These are phyloP conservation scores for Collariella sp. DNA, from an alignment of 495 filamentous ascomycete species.

Conservation along the genomic window DNA sequence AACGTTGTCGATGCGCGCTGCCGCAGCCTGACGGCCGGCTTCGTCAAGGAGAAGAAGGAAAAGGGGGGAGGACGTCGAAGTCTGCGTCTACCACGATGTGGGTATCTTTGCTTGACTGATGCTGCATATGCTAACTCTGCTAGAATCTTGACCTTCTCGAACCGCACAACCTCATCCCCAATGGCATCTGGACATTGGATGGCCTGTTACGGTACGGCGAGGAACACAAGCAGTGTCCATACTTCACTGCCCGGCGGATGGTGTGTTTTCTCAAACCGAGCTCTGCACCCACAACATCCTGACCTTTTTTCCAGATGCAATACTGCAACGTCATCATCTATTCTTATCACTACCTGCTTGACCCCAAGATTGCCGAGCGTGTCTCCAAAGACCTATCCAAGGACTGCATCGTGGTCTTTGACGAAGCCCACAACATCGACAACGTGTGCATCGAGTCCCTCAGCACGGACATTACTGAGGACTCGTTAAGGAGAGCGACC, in stretches of 20 bases:
- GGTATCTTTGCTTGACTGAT: slow-evolving; percentile 9
- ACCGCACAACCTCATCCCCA: slow-evolving; percentile 84
- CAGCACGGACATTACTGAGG: slow-evolving; percentile 92
- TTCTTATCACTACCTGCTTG: slow-evolving; percentile 95
- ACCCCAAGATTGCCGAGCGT: slow-evolving; percentile 95
- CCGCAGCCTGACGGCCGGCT: slow-evolving; percentile 89
- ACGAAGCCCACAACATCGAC: slow-evolving; percentile 99
- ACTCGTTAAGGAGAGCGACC: slow-evolving; percentile 80
- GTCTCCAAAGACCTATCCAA: slow-evolving; percentile 96
- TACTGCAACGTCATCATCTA: slow-evolving; percentile 99
- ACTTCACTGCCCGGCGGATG: slow-evolving; percentile 94
- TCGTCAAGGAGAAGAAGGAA: slow-evolving; percentile 94
- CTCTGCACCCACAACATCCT: slow-evolving; percentile 6
- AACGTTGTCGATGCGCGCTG: slow-evolving; percentile 89
- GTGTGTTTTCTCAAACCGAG: slow-evolving; percentile 35
- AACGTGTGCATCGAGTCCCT: slow-evolving; percentile 98
- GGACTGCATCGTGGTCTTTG: slow-evolving; percentile 97
- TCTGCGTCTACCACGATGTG: slow-evolving; percentile 93
- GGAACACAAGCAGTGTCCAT: slow-evolving; percentile 92
- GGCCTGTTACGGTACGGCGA: slow-evolving; percentile 80
- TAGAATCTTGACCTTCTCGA: slow-evolving; percentile 91
- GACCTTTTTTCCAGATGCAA: slow-evolving; percentile 58
- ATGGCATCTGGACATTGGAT: slow-evolving; percentile 95
- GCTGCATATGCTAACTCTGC: slow-evolving; percentile 2
- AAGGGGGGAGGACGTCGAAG: slow-evolving; percentile 86